phyloP scores from a whole-genome alignment of 1,284 basidiomycete species.

The Prillingera fragicola region DNA sequence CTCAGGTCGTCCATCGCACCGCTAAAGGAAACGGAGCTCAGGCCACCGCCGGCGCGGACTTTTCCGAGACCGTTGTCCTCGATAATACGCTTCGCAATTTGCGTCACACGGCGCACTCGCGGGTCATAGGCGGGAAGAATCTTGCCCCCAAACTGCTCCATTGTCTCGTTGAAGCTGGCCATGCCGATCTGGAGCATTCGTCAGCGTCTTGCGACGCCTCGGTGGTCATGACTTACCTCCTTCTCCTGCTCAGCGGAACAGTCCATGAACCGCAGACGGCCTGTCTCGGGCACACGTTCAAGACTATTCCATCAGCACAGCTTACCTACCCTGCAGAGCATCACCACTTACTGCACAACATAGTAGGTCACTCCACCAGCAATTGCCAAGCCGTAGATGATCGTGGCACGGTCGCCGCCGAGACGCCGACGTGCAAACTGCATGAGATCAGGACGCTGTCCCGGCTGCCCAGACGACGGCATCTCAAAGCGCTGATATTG shows the following conservation, averaged over 20 bases:
- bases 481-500: slow-evolving; percentile 37
- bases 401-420: slow-evolving; percentile 41
- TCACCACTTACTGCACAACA: slow-evolving; percentile 57
- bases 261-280: slow-evolving; percentile 78
- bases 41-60: slow-evolving; percentile 49
- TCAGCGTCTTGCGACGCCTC: not conserved
- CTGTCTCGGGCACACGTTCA: slow-evolving; percentile 74
- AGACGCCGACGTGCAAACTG: slow-evolving; percentile 31
- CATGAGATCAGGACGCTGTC: slow-evolving; percentile 18
- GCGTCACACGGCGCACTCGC: slow-evolving; percentile 60
- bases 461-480: slow-evolving; percentile 6
- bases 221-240: slow-evolving; percentile 33
- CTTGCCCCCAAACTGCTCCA: slow-evolving; percentile 13
- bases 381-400: slow-evolving; percentile 38
- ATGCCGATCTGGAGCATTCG: slow-evolving; percentile 11
- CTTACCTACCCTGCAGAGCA: not conserved
- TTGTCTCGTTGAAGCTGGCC: slow-evolving; percentile 10
- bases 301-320: slow-evolving; percentile 52
- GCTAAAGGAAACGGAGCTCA: slow-evolving; percentile 34
- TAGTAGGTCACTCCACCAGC: slow-evolving; percentile 55
- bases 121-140: slow-evolving; percentile 67
- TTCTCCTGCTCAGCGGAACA: slow-evolving; percentile 59
- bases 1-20: no score
- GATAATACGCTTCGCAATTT: slow-evolving; percentile 68
- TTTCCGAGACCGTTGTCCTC: slow-evolving; percentile 64